Conservation (phyloP, 306 rosid species). For the Citrullus mucosospermus region DNA sequence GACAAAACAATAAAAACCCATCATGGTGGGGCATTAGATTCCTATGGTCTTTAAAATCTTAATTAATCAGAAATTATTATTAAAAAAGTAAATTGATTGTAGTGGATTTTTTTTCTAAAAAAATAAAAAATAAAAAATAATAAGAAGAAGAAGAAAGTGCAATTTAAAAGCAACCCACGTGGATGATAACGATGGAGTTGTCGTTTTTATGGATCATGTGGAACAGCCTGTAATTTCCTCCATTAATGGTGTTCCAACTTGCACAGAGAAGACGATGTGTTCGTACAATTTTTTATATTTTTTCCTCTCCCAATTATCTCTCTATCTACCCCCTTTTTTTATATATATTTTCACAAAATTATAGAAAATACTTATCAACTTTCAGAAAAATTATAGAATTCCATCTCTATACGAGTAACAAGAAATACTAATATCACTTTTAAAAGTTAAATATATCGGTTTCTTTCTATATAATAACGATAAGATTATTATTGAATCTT, state of each 20-base stretch:
- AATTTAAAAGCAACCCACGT: slow-evolving; percentile 3
- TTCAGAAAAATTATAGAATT: too few species aligned
- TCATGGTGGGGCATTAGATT: slow-evolving; percentile 1
- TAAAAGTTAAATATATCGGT: too few species aligned
- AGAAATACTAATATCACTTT: too few species aligned
- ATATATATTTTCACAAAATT: too few species aligned
- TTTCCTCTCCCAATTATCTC: not conserved
- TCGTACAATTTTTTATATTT: not conserved
- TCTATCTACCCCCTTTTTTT: not conserved
- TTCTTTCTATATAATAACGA: too few species aligned
- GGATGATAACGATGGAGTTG: slow-evolving; percentile 6
- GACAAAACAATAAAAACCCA: not conserved
- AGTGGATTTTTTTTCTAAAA: not conserved
- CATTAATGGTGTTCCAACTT: slow-evolving; percentile 1
- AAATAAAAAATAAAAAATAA: too few species aligned
- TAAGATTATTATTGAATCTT: too few species aligned
- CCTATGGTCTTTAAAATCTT: slow-evolving; percentile 4
- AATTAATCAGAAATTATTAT: not conserved
- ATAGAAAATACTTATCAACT: too few species aligned
- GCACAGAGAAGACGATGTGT: not conserved
- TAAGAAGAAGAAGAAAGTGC: not conserved
- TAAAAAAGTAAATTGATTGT: not conserved
- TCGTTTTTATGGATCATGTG: slow-evolving; percentile 7
- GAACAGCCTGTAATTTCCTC: slow-evolving; percentile 2
- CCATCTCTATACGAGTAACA: too few species aligned